These are phyloP conservation scores for Primulina huaijiensis DNA, from an alignment of 257 asterid genomes.

Conservation along the genomic window DNA sequence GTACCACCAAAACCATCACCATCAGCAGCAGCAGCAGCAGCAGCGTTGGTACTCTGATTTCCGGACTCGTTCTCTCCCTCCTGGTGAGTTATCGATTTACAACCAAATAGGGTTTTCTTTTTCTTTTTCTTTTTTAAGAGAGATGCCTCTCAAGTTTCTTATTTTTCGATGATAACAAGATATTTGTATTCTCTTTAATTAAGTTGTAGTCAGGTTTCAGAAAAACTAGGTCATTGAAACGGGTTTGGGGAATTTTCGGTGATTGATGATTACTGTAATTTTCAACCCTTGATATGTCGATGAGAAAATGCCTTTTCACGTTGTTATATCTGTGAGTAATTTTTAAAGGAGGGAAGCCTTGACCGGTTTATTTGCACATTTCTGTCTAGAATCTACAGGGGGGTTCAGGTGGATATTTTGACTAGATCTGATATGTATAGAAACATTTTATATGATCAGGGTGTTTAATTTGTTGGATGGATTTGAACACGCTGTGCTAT, in stretches of 20 bases:
- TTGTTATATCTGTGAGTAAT: constrained; percentile 1
- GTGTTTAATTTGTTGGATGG: constrained; percentile 32
- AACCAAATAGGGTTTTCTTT: neutral
- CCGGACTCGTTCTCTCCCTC: constrained; percentile 65
- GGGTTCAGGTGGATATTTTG: constrained; percentile 14
- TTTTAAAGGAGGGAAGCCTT: neutral
- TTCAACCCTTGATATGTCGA: constrained; percentile 6
- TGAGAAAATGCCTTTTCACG: constrained; percentile 5
- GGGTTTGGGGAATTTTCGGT: constrained; percentile 2
- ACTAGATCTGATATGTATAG: constrained; percentile 50
- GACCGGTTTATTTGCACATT: constrained; percentile 19
- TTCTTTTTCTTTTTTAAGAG: neutral
- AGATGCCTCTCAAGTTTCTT: neutral
- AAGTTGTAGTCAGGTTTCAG: neutral
- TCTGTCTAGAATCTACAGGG: neutral
- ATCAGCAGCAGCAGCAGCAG: constrained; percentile 39
- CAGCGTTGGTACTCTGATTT: constrained; percentile 68
- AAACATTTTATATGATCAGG: neutral
- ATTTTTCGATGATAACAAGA: neutral
- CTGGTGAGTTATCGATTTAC: constrained; percentile 50
- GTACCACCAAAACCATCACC: constrained; percentile 37
- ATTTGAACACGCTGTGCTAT: neutral
- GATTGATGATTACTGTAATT: neutral
- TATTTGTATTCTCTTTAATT: constrained; percentile 8
- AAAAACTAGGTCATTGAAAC: neutral